Evolutionary conservation across 768 basidiomycete genomes (phyloP), one percentile per base, ranked within the genome.

Genomic region (Panaeolus cyanescens): DNA sequence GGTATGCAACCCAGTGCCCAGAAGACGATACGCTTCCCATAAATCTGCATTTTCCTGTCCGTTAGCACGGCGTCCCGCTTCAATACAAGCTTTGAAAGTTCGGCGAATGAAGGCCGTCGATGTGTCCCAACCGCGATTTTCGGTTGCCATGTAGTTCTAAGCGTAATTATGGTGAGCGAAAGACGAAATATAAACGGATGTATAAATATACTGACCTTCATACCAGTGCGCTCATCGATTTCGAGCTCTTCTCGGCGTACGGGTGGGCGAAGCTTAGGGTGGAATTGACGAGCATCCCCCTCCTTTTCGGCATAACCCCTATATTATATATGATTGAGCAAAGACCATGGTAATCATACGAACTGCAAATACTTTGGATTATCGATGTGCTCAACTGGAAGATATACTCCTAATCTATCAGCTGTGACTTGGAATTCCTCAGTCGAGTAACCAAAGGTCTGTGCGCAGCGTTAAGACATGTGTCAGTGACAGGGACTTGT

Each of bases 71-170:
- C 92, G 80, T 1, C 90, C 92, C 34, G 75, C 66, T 39, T 89
- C 83, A 65, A 95, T 93, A 73, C 90, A 92, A 30, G 79, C 75
- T 25, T 75, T 71, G 63, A 93, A 79, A 1, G 80, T 81, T 45
- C 89, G 81, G 19, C 89, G 81, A 58, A 91, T 83, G 66, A 85
- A 85, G 0, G 84, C 85, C 13, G 86, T 86, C 1, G 87, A 92
- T 0, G 91, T 91, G 64, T 91, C 90, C 88, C 89, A 93, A 33
- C 82, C 80, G 54, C 81, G 77, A 56, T 80, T 75, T 67, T 86
- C 84, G 36, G 88, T 88, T 2, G 90, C 90, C 78, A 93, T 93
- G 72, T 91, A 92, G 61, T 89, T 93, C 88, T 89, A 62, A 32
- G 61, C 15, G 20, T 22, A 33, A 32, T 17, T 12, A 54, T 9